Evolutionary conservation across 1,284 basidiomycete species (phyloP).

Genomic region (Ganoderma sinense): DNA sequence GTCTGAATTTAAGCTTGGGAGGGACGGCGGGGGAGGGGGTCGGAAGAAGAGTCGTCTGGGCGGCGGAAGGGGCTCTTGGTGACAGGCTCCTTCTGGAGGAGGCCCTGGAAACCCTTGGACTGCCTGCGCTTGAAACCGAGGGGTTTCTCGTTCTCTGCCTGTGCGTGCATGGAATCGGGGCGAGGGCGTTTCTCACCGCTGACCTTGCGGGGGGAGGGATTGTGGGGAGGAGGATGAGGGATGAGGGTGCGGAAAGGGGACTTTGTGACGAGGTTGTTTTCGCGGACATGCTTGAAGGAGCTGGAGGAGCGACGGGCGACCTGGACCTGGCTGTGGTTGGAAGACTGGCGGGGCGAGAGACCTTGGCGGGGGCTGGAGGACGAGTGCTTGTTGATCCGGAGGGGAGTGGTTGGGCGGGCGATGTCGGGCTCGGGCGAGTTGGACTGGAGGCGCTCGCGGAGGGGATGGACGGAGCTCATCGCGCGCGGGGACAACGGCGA

Average conservation of each 20-base stretch:
- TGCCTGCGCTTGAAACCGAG: conserved; percentile 75
- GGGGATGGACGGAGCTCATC: conserved; percentile 45
- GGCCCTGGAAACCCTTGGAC: conserved; percentile 77
- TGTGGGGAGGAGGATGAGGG: conserved; percentile 36
- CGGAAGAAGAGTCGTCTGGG: conserved; percentile 31
- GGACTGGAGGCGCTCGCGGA: conserved; percentile 67
- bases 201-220: conserved; percentile 61
- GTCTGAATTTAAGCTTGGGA: conserved; percentile 28
- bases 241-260: conserved; percentile 86
- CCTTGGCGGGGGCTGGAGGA: conserved; percentile 56
- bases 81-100: conserved; percentile 79
- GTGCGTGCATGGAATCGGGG: conserved; percentile 70
- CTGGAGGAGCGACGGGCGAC: conserved; percentile 79
- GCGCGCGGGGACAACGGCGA: conserved; percentile 26
- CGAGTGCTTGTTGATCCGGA: conserved; percentile 74
- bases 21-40: conserved; percentile 40
- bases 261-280: conserved; percentile 86
- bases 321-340: conserved; percentile 41
- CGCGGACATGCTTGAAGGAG: conserved; percentile 84
- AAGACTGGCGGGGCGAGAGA: conserved; percentile 48
- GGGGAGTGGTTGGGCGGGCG: conserved; percentile 53
- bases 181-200: conserved; percentile 79
- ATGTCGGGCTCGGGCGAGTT: conserved; percentile 62
- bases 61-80: conserved; percentile 85
- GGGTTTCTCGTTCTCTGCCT: conserved; percentile 78